Evolutionary conservation across 208 protist genomes (phyloP), one percentile per base, ranked within the genome.

Genomic region (Trypanosoma platydactyli): DNA sequence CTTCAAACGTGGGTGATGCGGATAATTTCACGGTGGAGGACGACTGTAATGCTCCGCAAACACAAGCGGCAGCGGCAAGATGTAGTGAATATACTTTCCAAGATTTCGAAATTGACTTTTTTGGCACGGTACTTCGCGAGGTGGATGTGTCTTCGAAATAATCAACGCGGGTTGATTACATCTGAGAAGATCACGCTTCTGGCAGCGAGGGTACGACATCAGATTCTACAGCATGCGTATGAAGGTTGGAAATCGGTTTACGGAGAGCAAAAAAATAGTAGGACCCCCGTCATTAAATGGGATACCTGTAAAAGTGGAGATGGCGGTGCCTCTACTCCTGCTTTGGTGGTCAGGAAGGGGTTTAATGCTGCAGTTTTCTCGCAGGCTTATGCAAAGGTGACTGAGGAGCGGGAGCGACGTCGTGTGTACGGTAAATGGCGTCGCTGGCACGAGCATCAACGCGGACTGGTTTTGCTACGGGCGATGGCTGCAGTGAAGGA

Each of bases 1-100:
- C 64, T 73, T 18, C 80, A 71, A 12, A 57, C 54, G 44, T 83
- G 79, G 64, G 44, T 84, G 46, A 57, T 55, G 22, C 33, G 12
- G 13, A 46, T 74, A 46, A 71, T 89, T 16, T 69, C 29, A 25
- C 76, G 76, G 18, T 92, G 86, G 83, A 70, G 79, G 63, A n/a
- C 64, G 0, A 54, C 56, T 16, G 27, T 80, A 11, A 56, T 76
- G 15, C 40, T 40, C 13, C 64, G 59, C 25, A 71, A 64, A 0
- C 11, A 81, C 18, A 38, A n/a, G 1, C 66, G 57, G 3, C 68
- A 49, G 12, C 58, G 65, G 12, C 16, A 27, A 25, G 6, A 30
- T 5, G 59, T 77, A 29, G 72, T 73, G 18, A 46, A 13, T 6
- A 68, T 73, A 33, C 24, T 92, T 35, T n/a, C 44, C 30, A 42